Evolutionary conservation across 1,139 yeast genomes (phyloP).

Genomic region (Magnusiomyces starmeri): DNA sequence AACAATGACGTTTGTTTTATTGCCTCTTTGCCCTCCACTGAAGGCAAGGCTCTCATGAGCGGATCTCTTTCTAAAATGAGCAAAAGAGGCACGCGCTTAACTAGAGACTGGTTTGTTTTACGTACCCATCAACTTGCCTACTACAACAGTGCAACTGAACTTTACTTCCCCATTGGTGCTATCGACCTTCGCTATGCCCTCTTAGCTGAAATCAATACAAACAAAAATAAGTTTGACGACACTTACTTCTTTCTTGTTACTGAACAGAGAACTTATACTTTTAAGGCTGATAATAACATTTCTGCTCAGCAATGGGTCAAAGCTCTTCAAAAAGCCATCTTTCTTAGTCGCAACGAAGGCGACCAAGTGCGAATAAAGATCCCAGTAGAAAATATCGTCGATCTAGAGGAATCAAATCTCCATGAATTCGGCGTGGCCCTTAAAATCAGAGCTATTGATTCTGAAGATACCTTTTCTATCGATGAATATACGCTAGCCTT

Average conservation of each 20-base stretch:
- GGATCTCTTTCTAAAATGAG: constrained; percentile 38
- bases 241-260: constrained; percentile 38
- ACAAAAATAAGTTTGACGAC: constrained; percentile 27
- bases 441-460: constrained; percentile 44
- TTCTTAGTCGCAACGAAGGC: constrained; percentile 61
- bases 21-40: constrained; percentile 65
- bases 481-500: constrained; percentile 68
- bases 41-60: constrained; percentile 38
- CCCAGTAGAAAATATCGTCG: constrained; percentile 63
- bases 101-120: constrained; percentile 71
- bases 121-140: constrained; percentile 62
- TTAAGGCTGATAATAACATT: constrained; percentile 64
- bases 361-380: constrained; percentile 71
- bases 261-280: constrained; percentile 51
- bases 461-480: constrained; percentile 44
- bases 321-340: constrained; percentile 64
- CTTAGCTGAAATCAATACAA: constrained; percentile 45
- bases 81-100: constrained; percentile 25
- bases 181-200: constrained; percentile 64
- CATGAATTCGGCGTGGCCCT: constrained; percentile 46
- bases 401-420: constrained; percentile 47
- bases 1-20: constrained; percentile 58
- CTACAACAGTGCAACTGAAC: constrained; percentile 63
- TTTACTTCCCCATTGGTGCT: constrained; percentile 73
- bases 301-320: constrained; percentile 80